Conservation (phyloP, 176 grass and related monocot species). For the Oryza longistaminata region DNA sequence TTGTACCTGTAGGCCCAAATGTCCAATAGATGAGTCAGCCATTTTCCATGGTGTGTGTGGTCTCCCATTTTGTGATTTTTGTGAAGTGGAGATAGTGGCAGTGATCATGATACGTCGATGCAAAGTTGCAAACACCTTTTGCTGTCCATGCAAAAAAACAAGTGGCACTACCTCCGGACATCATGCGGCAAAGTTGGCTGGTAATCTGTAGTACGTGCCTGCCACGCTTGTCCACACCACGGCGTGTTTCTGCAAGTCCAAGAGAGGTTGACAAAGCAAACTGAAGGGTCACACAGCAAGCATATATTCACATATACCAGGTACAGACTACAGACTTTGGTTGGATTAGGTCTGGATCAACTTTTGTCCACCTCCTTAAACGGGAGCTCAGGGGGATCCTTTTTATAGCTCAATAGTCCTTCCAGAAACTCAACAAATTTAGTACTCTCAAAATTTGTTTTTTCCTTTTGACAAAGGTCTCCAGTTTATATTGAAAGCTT, state of each 20-base stretch:
- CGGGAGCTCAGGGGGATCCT: not conserved
- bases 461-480: not conserved
- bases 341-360: slow-evolving; percentile 26
- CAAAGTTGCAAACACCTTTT: not conserved
- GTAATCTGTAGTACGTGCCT: not conserved
- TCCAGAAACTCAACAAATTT: not conserved
- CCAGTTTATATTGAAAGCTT: not conserved
- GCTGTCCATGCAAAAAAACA: not conserved
- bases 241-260: slow-evolving; percentile 5
- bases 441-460: not conserved
- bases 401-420: not conserved
- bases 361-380: not conserved
- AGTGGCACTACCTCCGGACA: not conserved
- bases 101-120: not conserved
- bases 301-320: not conserved
- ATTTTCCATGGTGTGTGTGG: not conserved
- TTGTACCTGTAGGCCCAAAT: not conserved
- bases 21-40: not conserved
- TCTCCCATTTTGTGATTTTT: not conserved
- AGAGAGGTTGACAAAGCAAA: slow-evolving; percentile 1
- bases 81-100: slow-evolving; percentile 12
- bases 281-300: not conserved
- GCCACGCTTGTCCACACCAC: slow-evolving; percentile 18
- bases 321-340: not conserved
- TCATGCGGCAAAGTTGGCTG: not conserved